phyloP scores from a whole-genome alignment of 768 basidiomycete genomes.

The Mycena pura region DNA sequence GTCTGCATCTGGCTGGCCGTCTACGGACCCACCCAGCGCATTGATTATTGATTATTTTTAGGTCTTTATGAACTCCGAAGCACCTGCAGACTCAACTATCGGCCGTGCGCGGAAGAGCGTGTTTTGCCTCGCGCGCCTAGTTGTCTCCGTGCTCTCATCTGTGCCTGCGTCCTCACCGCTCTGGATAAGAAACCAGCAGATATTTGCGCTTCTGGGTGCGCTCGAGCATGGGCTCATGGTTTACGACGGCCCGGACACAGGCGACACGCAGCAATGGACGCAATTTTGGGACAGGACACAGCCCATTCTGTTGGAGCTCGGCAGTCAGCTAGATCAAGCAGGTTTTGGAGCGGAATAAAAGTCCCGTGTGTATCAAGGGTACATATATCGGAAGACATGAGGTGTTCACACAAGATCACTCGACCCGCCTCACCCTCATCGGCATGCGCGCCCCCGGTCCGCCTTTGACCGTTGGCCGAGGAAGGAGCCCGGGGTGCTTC shows the following conservation, averaged over 20 bases:
- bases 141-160: not conserved
- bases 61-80: constrained; percentile 20
- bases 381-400: not conserved
- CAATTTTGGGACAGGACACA: constrained; percentile 17
- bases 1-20: too few relatives aligned
- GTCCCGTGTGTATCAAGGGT: too few relatives aligned
- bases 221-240: constrained; percentile 1
- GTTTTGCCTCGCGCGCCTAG: not conserved
- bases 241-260: not conserved
- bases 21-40: too few relatives aligned
- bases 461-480: constrained; percentile 28
- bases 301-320: constrained; percentile 16
- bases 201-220: constrained; percentile 11
- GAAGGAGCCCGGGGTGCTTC: constrained; percentile 18
- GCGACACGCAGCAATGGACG: constrained; percentile 8
- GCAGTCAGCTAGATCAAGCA: constrained; percentile 6
- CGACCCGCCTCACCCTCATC: constrained; percentile 12
- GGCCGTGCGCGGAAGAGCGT: constrained; percentile 6
- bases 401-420: not conserved
- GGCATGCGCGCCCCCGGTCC: constrained; percentile 3
- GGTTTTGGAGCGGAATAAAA: constrained; percentile 4
- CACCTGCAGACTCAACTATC: not conserved
- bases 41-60: not conserved
- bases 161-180: constrained; percentile 1
- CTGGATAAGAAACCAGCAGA: not conserved